phyloP scores from a whole-genome alignment of 495 filamentous ascomycete genomes.

The Lasiosphaeris hirsuta region DNA sequence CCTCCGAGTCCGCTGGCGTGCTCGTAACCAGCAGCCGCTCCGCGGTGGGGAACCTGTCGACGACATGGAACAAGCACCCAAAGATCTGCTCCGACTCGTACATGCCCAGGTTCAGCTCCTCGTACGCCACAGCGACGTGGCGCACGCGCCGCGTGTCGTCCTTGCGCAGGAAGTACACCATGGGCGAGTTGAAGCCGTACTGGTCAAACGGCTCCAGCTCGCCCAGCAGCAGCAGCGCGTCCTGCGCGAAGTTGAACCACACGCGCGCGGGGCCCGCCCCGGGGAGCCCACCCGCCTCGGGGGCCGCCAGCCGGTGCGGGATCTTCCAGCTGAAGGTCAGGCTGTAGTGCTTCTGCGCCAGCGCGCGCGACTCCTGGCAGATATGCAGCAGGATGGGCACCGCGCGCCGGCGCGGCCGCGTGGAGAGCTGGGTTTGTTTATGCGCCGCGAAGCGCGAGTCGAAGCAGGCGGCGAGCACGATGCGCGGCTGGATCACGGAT shows the following conservation, averaged over 20 bases:
- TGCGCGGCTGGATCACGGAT: slow-evolving; percentile 37
- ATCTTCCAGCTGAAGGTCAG: slow-evolving; percentile 41
- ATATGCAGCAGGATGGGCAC: slow-evolving; percentile 40
- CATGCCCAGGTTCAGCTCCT: slow-evolving; percentile 29
- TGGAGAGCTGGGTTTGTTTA: slow-evolving; percentile 17
- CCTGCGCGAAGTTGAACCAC: slow-evolving; percentile 40
- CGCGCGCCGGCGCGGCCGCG: slow-evolving; percentile 15
- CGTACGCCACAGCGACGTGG: slow-evolving; percentile 33
- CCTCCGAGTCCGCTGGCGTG: slow-evolving; percentile 28
- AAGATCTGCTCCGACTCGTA: slow-evolving; percentile 37
- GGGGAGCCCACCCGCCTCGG: slow-evolving; percentile 17
- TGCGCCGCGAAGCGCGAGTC: slow-evolving; percentile 17
- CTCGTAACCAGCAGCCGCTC: slow-evolving; percentile 31
- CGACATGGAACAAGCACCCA: slow-evolving; percentile 38
- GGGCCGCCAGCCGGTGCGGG: slow-evolving; percentile 25
- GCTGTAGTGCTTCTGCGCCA: slow-evolving; percentile 41
- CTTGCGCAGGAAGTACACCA: slow-evolving; percentile 38
- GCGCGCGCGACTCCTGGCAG: slow-evolving; percentile 38
- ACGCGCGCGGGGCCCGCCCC: slow-evolving; percentile 24
- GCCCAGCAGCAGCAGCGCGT: slow-evolving; percentile 38
- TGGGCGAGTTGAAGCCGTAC: slow-evolving; percentile 40
- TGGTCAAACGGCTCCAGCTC: slow-evolving; percentile 41
- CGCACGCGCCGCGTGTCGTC: slow-evolving; percentile 35
- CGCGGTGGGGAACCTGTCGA: slow-evolving; percentile 34
- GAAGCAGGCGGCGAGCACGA: slow-evolving; percentile 34